Base-by-base conservation (phyloP, 2,329 filamentous ascomycete genomes). In the Nothophoma quercina region DNA sequence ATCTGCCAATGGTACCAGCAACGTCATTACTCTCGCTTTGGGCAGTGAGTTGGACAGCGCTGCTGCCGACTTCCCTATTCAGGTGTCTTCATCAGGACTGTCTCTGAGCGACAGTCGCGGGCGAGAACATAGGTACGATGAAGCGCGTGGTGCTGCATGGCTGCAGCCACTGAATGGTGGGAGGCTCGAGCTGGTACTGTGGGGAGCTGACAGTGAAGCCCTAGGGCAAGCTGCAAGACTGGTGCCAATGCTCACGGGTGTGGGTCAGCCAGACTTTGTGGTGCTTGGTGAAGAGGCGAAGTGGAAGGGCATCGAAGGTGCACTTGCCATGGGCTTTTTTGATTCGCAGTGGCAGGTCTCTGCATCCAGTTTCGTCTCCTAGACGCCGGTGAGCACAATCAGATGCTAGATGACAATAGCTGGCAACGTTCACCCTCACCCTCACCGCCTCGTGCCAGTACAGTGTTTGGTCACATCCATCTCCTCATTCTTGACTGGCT, bases 231-330 rank as follows among this genome's bases (percentile, higher is more conserved):
- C 82, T 32, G 78, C 80, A 4, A 76, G 83, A 23, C 69, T 86
- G 29, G 74, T 84, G 19, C 83, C 84, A 0, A 79, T 81, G 59
- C 66, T 85, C 43, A 82, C 83, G 15, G 83, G 84, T 7, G 79
- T 78, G 40, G 82, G 83, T 0, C 81, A 84, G 59, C 83, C 84
- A 10, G 83, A 86, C 59, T 85, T 84, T 59, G 72, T 85, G 4
- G 65, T 86, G 2, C 59, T 82, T 22, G 74, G 78, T 34, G 62
- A 71, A 44, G 74, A 68, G 19, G 79, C 79, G 64, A 72, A 75
- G 50, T 83, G 78, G 79, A 78, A 77, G 57, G 83, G 83, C 1
- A 68, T 79, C 35, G 81, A 78, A 34, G 83, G 83, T 5, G 74
- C 77, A 5, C 64, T 82, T 49, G 81, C 81, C 2, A 75, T 84